Base-by-base conservation (phyloP, 176 grass and related monocot genomes). In the Paspalum notatum region DNA sequence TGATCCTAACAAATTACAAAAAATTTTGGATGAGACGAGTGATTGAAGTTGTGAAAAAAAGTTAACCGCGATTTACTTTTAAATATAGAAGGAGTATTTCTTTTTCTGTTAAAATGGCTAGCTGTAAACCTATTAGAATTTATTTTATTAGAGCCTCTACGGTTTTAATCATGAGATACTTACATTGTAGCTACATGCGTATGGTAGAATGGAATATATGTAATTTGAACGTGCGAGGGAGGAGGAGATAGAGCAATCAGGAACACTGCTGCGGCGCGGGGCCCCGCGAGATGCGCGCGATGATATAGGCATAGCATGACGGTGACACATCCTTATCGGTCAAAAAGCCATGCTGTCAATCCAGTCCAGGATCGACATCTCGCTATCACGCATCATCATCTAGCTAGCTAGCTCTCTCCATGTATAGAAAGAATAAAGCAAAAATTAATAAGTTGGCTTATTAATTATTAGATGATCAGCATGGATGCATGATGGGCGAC, bases 251-350 rank as follows among this genome's bases (percentile, higher is more conserved):
- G 40, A 57, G 42, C 73, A 41, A 84, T 70, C 73, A 25, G 24
- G 41, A 8, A 32, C 42, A 70, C 82, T 84, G 82, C 77, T 49
- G 60, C 24, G 0, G 1, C 11, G 53, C 7, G 82, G 73, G 26
- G 1, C 52, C 82, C 18, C 7, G 72, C 73, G 62, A 84, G 82
- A 77, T 84, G 82, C 82, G 77, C 24, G 63, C n/a, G 72, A 61
- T 68, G 50, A 76, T 48, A 48, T 77, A 42, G n/a, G n/a, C 12
- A 63, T 59, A 41, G 62, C 72, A 58, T 27, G 10, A 27, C 56
- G 40, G 6, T 84, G 24, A 59, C 82, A 59, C 82, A 38, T 75
- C 72, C 61, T 75, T 59, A 68, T 59, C 62, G 21, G 70, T 66
- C 81, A 83, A 66, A 75, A 75, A 75, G 60, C 2, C 22, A 64